Conservation (phyloP, 1,284 basidiomycete genomes). For the Wolfiporia cocos region DNA sequence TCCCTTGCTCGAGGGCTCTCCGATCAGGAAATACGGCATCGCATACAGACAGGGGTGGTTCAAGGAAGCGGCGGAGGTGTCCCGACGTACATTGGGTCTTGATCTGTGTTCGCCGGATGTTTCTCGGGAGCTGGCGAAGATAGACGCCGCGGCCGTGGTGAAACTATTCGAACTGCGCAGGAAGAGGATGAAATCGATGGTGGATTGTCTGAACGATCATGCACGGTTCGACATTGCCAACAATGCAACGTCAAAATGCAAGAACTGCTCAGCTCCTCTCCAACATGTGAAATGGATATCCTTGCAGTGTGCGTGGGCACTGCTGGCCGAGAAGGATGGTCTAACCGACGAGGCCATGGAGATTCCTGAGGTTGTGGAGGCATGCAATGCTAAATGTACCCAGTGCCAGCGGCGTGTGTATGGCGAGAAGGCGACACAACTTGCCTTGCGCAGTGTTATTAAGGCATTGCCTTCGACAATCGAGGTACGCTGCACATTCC, state of each 20-base stretch:
- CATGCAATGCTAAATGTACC: background rate
- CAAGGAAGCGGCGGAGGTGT: constrained; percentile 43
- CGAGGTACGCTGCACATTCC: background rate
- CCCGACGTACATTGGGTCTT: constrained; percentile 31
- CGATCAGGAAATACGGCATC: constrained; percentile 44
- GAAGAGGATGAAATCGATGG: constrained; percentile 13
- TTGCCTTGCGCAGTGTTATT: background rate
- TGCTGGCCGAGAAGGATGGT: background rate
- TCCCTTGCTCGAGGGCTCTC: constrained; percentile 36
- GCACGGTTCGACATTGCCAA: background rate
- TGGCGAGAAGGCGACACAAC: background rate
- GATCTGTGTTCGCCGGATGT: constrained; percentile 37
- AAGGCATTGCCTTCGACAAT: background rate
- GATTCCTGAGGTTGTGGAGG: background rate
- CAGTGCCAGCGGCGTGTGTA: background rate
- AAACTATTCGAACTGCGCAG: constrained; percentile 19
- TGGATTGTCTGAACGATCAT: constrained; percentile 13
- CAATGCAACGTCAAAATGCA: background rate
- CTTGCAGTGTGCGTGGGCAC: background rate
- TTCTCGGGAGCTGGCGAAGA: constrained; percentile 10
- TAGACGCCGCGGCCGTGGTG: constrained; percentile 13
- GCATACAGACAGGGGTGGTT: constrained; percentile 51
- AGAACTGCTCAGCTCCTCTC: constrained; percentile 3
- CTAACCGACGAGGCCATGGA: too few relatives aligned
- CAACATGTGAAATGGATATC: constrained; percentile 8